Evolutionary conservation across 1,139 yeast genomes (phyloP), one percentile per base, ranked within the genome.

Genomic region (Sporopachydermia cereana): DNA sequence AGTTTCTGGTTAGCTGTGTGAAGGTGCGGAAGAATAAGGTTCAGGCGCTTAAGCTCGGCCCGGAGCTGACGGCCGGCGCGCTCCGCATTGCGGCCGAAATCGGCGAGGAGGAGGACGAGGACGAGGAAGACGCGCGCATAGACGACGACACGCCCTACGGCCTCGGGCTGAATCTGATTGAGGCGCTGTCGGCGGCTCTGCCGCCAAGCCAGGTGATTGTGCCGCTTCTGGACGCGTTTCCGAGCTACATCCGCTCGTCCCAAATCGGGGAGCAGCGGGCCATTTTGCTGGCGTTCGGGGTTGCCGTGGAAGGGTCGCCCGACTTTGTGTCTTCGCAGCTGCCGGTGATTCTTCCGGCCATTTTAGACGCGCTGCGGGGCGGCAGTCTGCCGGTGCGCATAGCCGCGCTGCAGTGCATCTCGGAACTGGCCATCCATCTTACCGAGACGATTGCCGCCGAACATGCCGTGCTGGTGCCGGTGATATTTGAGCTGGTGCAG

Each of bases 161-260:
- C 46, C 74, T 86, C 55, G 95, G 95, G 20, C 74, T 88, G 56
- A 77, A 95, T 66, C 71, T 91, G 52, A 65, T 91, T 47, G 84
- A 89, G 47, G 75, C 77, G 57, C 76, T 91, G 55, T 75, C 97
- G 23, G 72, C 81, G 42, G 86, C 82, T 58, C 71, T 93, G 56
- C 96, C 98, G 46, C 96, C 98, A 46, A 76, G 88, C 43, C 98
- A 91, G 64, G 95, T 85, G 49, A 78, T 88, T 53, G 74, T 72
- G 50, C 91, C 96, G 47, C 73, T 91, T 50, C 72, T 89, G 52
- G 85, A 79, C 51, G 74, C 75, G 52, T 66, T 86, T 53, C 79
- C 81, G 44, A 59, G 73, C 44, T 69, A 83, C 71, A 70, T 84
- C 53, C 62, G 69, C 44, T 81, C 95, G 18, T 53, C 77, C 22